Evolutionary conservation across 805 yeast species (phyloP).

Genomic region (Komagataella pseudopastoris): DNA sequence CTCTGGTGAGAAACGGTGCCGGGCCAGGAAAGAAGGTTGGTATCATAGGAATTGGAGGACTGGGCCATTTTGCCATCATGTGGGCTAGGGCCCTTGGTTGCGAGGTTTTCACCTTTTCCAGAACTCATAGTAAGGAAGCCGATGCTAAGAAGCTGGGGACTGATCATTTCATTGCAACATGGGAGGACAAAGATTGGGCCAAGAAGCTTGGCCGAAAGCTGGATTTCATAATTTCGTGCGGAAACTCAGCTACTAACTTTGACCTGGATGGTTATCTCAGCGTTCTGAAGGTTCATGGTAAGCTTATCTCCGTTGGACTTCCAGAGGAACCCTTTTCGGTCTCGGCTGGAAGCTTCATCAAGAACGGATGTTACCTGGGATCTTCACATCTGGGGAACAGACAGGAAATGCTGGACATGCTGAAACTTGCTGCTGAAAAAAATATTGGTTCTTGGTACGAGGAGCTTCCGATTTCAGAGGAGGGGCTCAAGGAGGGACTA

Average conservation of each 20-base stretch:
- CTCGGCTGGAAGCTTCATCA: constrained; percentile 25
- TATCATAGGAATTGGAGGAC: constrained; percentile 52
- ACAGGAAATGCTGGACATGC: constrained; percentile 51
- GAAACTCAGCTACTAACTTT: constrained; percentile 34
- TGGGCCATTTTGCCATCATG: constrained; percentile 51
- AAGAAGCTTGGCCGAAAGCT: constrained; percentile 17
- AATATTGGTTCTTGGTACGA: constrained; percentile 52
- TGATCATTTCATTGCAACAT: constrained; percentile 37
- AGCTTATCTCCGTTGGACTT: constrained; percentile 53
- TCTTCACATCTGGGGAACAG: constrained; percentile 51
- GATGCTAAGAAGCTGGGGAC: constrained; percentile 45
- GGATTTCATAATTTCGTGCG: constrained; percentile 41
- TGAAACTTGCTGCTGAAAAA: constrained; percentile 48
- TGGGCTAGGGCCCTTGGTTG: constrained; percentile 53
- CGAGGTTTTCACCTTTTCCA: constrained; percentile 44
- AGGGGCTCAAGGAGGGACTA: constrained; percentile 40
- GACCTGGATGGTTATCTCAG: constrained; percentile 33
- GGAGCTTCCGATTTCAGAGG: constrained; percentile 37
- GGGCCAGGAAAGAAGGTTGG: constrained; percentile 35
- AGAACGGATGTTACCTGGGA: constrained; percentile 35
- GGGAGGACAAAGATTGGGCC: constrained; percentile 21
- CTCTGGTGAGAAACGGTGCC: constrained; percentile 33
- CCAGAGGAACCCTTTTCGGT: constrained; percentile 36
- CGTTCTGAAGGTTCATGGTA: constrained; percentile 42
- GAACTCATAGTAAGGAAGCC: constrained; percentile 32